phyloP scores from a whole-genome alignment of 192 early-diverging fungal species.

The Entomortierella lignicola region DNA sequence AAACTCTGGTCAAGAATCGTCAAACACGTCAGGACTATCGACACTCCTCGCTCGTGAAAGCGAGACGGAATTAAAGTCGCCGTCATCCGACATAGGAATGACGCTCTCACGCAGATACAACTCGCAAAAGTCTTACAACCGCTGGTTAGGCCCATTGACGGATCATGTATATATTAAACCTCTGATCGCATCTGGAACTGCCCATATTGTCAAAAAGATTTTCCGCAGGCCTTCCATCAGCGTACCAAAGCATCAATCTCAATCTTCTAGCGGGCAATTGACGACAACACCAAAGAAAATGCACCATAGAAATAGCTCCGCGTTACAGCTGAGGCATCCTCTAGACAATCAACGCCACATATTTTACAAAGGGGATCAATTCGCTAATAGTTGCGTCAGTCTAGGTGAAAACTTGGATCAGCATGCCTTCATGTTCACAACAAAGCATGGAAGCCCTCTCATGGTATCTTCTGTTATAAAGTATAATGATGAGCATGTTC shows the following conservation, averaged over 20 bases:
- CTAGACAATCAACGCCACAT: constrained; percentile 33
- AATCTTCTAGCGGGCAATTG: background rate
- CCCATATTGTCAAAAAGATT: constrained; percentile 46
- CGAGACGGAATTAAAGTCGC: background rate
- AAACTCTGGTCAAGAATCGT: background rate
- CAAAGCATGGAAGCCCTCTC: constrained; percentile 39
- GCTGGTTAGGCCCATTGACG: constrained; percentile 39
- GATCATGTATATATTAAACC: constrained; percentile 48
- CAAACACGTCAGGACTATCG: constrained; percentile 19
- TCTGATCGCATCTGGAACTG: constrained; percentile 30
- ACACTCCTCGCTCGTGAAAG: constrained; percentile 31
- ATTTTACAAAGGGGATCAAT: constrained; percentile 28
- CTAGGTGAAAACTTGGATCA: constrained; percentile 44
- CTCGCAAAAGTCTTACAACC: constrained; percentile 14
- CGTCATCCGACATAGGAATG: constrained; percentile 6
- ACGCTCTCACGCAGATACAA: constrained; percentile 4
- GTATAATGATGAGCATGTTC: constrained; percentile 42
- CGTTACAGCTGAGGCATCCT: background rate
- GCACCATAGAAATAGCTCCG: background rate
- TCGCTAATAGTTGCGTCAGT: constrained; percentile 33
- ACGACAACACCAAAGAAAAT: background rate
- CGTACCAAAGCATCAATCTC: constrained; percentile 27
- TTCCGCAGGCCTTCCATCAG: constrained; percentile 33
- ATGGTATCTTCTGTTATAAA: constrained; percentile 32
- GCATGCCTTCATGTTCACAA: constrained; percentile 48